phyloP scores from a whole-genome alignment of 352 stramenopile species.

The Globisporangium yorkense region DNA sequence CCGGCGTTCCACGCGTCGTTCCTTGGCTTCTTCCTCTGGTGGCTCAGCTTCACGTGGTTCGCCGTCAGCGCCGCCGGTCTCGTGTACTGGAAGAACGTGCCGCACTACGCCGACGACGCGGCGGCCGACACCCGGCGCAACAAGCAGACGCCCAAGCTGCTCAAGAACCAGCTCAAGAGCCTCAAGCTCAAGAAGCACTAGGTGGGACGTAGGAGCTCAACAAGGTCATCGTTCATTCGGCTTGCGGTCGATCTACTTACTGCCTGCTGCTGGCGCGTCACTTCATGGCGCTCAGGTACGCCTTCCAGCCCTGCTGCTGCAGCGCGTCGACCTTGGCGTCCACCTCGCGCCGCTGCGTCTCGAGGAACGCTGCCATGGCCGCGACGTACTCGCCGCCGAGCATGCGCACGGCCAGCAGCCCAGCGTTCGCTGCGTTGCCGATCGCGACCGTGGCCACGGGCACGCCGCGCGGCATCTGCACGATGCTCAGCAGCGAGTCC shows the following conservation, averaged over 20 bases:
- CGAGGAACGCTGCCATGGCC: slow-evolving; percentile 92
- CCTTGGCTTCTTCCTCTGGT: slow-evolving; percentile 64
- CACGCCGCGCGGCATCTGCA: slow-evolving; percentile 98
- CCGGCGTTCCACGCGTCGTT: slow-evolving; percentile 50
- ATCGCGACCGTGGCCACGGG: slow-evolving; percentile 98
- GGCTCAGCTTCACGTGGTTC: slow-evolving; percentile 53
- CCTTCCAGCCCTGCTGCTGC: slow-evolving; percentile 83
- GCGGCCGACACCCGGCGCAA: slow-evolving; percentile 20
- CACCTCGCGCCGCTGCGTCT: slow-evolving; percentile 90
- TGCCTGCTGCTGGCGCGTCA: not conserved
- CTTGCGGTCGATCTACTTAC: too few relatives aligned
- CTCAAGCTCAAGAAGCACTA: slow-evolving; percentile 64
- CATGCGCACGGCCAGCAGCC: slow-evolving; percentile 96
- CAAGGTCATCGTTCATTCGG: not conserved
- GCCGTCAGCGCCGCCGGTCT: slow-evolving; percentile 30
- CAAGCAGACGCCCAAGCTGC: slow-evolving; percentile 54
- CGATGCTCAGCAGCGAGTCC: slow-evolving; percentile 97
- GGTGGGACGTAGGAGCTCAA: not conserved
- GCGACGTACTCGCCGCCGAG: slow-evolving; percentile 80
- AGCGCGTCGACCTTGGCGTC: slow-evolving; percentile 91
- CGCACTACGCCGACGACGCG: slow-evolving; percentile 18
- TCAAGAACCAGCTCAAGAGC: slow-evolving; percentile 71
- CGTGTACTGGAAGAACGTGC: slow-evolving; percentile 69
- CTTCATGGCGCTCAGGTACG: slow-evolving; percentile 83
- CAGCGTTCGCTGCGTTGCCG: slow-evolving; percentile 97